Conservation (phyloP, 177 flowering plant species). For the Tripterygium wilfordii region DNA sequence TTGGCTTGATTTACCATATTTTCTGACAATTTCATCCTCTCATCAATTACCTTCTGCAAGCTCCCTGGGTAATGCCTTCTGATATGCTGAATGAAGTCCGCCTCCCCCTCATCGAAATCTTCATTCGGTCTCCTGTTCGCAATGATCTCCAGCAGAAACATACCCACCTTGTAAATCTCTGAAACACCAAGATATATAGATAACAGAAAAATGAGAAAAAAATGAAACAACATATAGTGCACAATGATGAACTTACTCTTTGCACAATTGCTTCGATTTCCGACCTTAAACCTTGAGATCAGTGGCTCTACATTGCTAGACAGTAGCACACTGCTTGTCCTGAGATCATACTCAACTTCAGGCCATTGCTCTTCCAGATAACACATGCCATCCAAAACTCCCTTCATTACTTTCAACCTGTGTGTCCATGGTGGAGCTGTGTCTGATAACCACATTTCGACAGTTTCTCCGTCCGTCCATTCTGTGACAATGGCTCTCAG, state of each 20-base stretch:
- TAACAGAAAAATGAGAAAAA: background rate
- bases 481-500: conserved; percentile 40
- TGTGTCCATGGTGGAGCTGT: conserved; percentile 45
- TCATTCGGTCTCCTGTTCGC: conserved; percentile 25
- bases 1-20: conserved; percentile 29
- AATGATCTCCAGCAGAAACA: conserved; percentile 45
- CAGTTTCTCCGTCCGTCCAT: conserved; percentile 38
- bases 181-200: conserved; percentile 3
- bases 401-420: conserved; percentile 36
- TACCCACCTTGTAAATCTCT: conserved; percentile 44
- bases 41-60: conserved; percentile 32
- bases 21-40: conserved; percentile 27
- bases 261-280: conserved; percentile 18
- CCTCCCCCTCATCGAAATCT: conserved; percentile 30
- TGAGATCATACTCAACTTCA: conserved; percentile 46
- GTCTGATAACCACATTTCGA: conserved; percentile 38
- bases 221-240: background rate
- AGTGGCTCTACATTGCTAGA: conserved; percentile 34
- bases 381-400: conserved; percentile 38
- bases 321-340: conserved; percentile 31
- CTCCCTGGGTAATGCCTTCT: conserved; percentile 34
- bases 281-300: conserved; percentile 47
- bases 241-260: conserved; percentile 24
- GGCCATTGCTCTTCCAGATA: conserved; percentile 55
- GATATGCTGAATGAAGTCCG: conserved; percentile 33